Evolutionary conservation across 129 eudicot genomes (phyloP), one percentile per base, ranked within the genome.

Genomic region (Erigeron canadensis): DNA sequence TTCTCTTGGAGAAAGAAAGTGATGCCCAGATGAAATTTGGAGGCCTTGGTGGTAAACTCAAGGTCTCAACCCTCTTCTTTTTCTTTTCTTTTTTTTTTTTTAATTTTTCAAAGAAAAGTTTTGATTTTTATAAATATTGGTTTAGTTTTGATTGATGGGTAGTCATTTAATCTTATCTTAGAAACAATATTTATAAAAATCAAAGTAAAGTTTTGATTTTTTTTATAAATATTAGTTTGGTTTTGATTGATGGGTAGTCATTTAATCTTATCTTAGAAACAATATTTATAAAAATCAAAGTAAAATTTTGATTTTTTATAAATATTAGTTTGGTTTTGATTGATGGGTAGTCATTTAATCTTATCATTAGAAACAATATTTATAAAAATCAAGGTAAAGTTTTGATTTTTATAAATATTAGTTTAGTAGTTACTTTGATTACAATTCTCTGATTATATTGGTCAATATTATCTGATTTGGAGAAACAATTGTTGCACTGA

Each of bases 21-120:
- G 80, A 86, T 56, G 82, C 79, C 43, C 91, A 57, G 37, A 89
- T 94, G 97, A 80, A 72, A 15, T 90, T 94, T 78, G 93, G 89
- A 0, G 99, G 99, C 34, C 84, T 83, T 84, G 96, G 91, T 78
- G 99, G 99, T 17, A 80, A 76, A 70, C 84, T 94, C 28, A 63
- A 71, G 90, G 97, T 93, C 67, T 44, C 16, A n/a, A n/a, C n/a
- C 38, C n/a, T 12, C 28, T 59, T 56, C 8, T 56, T 12, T 41
- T 40, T 45, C 2, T 45, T 4, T 51, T 51, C 16, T 51, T 67
- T 6, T n/a, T n/a, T 50, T n/a, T 43, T 43, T 43, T 3, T 43
- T 43, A 0, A 1, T 43, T 15, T 60, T 22, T 19, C 39, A 2
- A 3, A 47, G 10, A 5, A 16, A 7, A 40, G 38, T 39, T 21